These are phyloP conservation scores for Jasminum sambac DNA, from an alignment of 257 asterid genomes.

Conservation along the genomic window DNA sequence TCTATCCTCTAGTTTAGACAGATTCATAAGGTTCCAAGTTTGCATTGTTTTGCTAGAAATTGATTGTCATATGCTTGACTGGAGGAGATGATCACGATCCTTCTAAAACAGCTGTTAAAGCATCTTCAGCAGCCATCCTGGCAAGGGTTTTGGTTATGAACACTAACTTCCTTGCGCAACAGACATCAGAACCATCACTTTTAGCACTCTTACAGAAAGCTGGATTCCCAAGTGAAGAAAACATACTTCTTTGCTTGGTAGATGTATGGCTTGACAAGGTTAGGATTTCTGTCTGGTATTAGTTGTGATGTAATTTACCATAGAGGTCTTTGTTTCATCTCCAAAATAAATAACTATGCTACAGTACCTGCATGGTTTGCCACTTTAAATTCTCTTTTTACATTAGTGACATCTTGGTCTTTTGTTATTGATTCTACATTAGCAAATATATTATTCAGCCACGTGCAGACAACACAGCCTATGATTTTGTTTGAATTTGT, in stretches of 20 bases:
- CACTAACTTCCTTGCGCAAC: slow-evolving; percentile 82
- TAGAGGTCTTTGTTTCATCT: slow-evolving; percentile 16
- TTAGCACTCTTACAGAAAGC: slow-evolving; percentile 64
- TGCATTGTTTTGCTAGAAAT: slow-evolving; percentile 52
- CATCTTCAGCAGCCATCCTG: slow-evolving; percentile 81
- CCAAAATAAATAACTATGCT: slow-evolving; percentile 7
- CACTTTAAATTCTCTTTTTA: background rate
- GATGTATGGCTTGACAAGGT: slow-evolving; percentile 99
- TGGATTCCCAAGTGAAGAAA: slow-evolving; percentile 80
- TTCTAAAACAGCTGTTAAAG: slow-evolving; percentile 74
- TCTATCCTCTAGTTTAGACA: slow-evolving; percentile 11
- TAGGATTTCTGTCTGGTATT: slow-evolving; percentile 11
- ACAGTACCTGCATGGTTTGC: background rate
- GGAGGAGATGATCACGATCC: slow-evolving; percentile 92
- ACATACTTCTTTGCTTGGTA: slow-evolving; percentile 84
- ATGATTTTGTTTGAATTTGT: background rate
- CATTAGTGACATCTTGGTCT: background rate
- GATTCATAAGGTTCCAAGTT: slow-evolving; percentile 17
- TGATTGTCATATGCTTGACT: slow-evolving; percentile 74
- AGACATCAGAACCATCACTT: slow-evolving; percentile 74
- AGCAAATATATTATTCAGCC: slow-evolving; percentile 8
- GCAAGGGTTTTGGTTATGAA: slow-evolving; percentile 93
- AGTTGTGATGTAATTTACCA: background rate
- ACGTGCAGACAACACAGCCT: background rate
- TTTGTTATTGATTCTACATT: background rate